phyloP scores from a whole-genome alignment of 2,329 filamentous ascomycete species.

The Harringtonia lauricola region DNA sequence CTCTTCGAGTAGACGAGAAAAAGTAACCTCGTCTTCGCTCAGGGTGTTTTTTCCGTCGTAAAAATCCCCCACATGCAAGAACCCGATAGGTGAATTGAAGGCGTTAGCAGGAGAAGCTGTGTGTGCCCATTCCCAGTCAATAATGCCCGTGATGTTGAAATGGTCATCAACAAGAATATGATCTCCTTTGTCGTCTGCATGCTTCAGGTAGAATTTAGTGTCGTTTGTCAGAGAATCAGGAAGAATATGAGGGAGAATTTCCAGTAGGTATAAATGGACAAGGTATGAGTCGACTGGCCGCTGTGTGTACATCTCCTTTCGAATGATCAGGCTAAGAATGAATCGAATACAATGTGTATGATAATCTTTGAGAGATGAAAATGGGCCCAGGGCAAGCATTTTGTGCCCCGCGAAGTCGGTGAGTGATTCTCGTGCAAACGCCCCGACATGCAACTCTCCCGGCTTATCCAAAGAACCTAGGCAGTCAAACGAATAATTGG shows the following conservation, averaged over 20 bases:
- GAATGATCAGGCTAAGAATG: background rate
- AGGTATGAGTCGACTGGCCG: background rate
- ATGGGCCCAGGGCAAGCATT: background rate
- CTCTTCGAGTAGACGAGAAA: background rate
- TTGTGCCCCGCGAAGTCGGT: background rate
- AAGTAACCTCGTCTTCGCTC: slow-evolving; percentile 25
- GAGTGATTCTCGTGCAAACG: background rate
- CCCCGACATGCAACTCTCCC: background rate
- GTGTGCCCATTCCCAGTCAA: slow-evolving; percentile 31
- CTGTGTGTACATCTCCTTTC: background rate
- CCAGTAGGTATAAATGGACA: background rate
- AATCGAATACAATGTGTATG: background rate
- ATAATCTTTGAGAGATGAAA: background rate
- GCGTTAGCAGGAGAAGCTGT: slow-evolving; percentile 22
- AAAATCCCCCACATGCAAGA: slow-evolving; percentile 29
- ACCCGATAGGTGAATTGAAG: slow-evolving; percentile 29
- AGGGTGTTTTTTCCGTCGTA: slow-evolving; percentile 23
- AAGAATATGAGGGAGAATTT: background rate
- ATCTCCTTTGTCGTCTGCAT: slow-evolving; percentile 20
- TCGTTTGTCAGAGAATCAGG: slow-evolving; percentile 5
- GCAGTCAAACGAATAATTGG: background rate
- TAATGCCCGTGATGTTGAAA: slow-evolving; percentile 34
- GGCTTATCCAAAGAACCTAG: background rate
- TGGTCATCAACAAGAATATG: slow-evolving; percentile 29
- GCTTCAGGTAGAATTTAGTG: slow-evolving; percentile 31